Percentiles rank a stretch among this genome's conserved stretches.
Conservation (phyloP, 768 basidiomycete species). For the Hericium coralloides region DNA sequence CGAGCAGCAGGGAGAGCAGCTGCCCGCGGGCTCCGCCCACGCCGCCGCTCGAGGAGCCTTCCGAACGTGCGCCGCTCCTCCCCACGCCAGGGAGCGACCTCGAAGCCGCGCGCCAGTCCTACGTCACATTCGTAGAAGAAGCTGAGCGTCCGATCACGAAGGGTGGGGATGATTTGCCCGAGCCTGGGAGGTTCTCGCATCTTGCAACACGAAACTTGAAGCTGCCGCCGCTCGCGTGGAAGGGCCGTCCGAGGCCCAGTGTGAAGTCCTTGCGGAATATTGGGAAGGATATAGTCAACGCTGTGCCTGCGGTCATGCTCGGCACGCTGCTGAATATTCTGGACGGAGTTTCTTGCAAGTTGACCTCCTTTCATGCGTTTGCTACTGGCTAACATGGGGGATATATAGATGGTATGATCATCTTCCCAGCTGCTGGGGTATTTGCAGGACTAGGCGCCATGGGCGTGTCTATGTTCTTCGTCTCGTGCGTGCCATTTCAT, state of each 20-base stretch:
- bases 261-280: not conserved
- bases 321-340: conserved; percentile 84
- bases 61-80: conserved; percentile 16
- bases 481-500: conserved; percentile 41
- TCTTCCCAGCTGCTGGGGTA: conserved; percentile 78
- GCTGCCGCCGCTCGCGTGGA: too few species aligned
- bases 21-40: too few species aligned
- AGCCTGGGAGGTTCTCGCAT: too few species aligned
- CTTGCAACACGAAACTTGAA: not conserved
- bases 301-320: conserved; percentile 78
- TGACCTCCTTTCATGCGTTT: not conserved
- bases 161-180: too few species aligned
- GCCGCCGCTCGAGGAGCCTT: not conserved
- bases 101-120: conserved; percentile 9
- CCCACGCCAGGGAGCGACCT: conserved; percentile 8
- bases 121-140: not conserved
- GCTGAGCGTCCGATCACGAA: too few species aligned
- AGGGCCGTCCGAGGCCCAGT: too few species aligned
- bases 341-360: conserved; percentile 87
- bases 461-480: conserved; percentile 95
- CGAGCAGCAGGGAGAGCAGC: not conserved
- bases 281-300: conserved; percentile 19
- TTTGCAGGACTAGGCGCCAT: conserved; percentile 77
- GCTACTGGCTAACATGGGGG: not conserved
- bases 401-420: conserved; percentile 80